A percentile compares a stretch with the other conserved stretches of the same genome.
Evolutionary conservation across 2,329 filamentous ascomycete species (phyloP).

Genomic region (Microdochium bolleyi): DNA sequence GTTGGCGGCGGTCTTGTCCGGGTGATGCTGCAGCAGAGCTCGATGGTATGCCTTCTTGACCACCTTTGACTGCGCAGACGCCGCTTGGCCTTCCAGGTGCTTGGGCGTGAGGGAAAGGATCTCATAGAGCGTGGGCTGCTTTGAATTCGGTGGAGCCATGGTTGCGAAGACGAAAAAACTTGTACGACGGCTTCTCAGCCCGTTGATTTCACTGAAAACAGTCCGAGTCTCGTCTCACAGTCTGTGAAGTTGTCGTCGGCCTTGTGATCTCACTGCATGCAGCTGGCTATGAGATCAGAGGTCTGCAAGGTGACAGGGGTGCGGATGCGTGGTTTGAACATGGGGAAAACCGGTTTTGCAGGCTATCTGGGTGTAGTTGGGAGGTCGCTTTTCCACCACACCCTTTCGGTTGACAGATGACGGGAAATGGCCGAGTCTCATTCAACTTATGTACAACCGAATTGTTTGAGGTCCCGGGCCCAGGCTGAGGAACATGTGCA

Average conservation of each 20-base stretch:
- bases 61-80: conserved; percentile 31
- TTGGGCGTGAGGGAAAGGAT: conserved; percentile 47
- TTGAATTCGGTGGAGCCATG: conserved; percentile 9
- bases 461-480: too few species aligned
- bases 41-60: conserved; percentile 57
- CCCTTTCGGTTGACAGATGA: too few species aligned
- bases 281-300: not conserved
- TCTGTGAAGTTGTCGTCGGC: not conserved
- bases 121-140: conserved; percentile 47
- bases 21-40: conserved; percentile 58
- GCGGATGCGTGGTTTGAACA: not conserved
- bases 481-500: too few species aligned
- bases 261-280: not conserved
- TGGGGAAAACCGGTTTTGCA: not conserved
- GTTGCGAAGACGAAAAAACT: not conserved
- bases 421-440: too few species aligned
- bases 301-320: not conserved
- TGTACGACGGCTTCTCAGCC: not conserved
- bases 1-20: conserved; percentile 40
- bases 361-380: not conserved
- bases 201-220: not conserved
- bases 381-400: too few species aligned
- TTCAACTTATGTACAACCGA: too few species aligned
- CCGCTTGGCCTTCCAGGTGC: conserved; percentile 33
- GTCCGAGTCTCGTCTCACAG: not conserved